Evolutionary conservation across 306 rosid genomes (phyloP).

Genomic region (Lathyrus sativus): DNA sequence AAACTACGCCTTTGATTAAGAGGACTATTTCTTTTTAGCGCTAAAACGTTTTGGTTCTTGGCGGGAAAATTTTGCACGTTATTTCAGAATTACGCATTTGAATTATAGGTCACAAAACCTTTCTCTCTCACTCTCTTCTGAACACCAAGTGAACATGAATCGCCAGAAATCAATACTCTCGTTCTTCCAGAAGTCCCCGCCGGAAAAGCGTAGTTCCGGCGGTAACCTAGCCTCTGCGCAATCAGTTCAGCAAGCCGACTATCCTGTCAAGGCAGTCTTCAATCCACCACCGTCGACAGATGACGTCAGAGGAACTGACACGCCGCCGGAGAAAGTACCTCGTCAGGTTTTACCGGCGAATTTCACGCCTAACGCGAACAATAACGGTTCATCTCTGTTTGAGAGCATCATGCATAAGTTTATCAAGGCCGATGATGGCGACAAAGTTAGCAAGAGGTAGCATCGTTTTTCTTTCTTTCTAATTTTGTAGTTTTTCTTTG

Average conservation of each 20-base stretch:
- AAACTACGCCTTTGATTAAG: neutral
- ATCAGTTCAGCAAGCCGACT: constrained; percentile 31
- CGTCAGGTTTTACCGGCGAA: constrained; percentile 60
- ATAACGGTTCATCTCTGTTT: constrained; percentile 53
- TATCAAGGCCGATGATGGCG: constrained; percentile 54
- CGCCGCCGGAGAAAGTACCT: constrained; percentile 96
- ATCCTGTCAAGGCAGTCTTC: constrained; percentile 13
- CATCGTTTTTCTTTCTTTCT: neutral
- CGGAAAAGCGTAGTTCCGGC: constrained; percentile 45
- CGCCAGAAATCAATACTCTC: constrained; percentile 84
- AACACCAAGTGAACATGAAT: constrained; percentile 52
- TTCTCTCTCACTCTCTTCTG: neutral
- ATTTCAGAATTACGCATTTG: neutral
- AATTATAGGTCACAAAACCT: neutral
- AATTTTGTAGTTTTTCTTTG: neutral
- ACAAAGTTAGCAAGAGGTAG: constrained; percentile 52
- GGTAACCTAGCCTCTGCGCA: constrained; percentile 34
- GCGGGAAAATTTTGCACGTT: neutral
- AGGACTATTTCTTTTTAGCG: neutral
- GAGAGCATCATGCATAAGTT: constrained; percentile 89
- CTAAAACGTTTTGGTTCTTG: neutral
- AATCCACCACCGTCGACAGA: constrained; percentile 42
- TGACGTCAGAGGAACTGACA: constrained; percentile 80
- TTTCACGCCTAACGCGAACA: constrained; percentile 35
- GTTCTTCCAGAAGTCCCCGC: constrained; percentile 63